Evolutionary conservation across 345 rosid genomes (phyloP).

Genomic region (Kandelia obovata): DNA sequence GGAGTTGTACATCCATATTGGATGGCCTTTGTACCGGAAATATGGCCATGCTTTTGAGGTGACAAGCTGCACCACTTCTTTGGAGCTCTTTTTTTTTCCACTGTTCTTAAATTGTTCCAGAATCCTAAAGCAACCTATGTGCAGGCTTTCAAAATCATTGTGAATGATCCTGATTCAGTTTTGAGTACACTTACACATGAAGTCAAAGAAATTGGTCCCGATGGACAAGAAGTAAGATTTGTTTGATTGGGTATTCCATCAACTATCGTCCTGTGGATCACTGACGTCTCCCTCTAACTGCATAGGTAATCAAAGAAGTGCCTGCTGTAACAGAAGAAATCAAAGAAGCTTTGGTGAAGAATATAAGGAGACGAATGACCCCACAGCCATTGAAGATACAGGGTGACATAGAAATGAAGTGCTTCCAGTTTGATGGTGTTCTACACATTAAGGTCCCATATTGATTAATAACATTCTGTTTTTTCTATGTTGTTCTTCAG

Average conservation of each 20-base stretch:
- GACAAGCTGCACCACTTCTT: constrained; percentile 14
- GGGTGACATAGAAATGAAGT: constrained; percentile 93
- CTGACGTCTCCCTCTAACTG: constrained; percentile 15
- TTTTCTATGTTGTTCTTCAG: not conserved
- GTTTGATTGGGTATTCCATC: not conserved
- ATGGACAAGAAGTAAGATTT: constrained; percentile 77
- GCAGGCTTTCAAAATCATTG: constrained; percentile 92
- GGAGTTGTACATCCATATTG: constrained; percentile 81
- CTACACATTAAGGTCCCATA: constrained; percentile 81
- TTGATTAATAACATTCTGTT: not conserved
- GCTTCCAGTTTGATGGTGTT: constrained; percentile 98
- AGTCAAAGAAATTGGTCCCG: constrained; percentile 78
- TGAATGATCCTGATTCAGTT: constrained; percentile 85
- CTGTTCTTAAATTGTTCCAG: not conserved
- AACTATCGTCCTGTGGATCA: not conserved
- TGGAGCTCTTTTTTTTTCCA: not conserved
- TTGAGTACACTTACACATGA: constrained; percentile 74
- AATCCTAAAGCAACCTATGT: not conserved
- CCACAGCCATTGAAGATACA: constrained; percentile 94
- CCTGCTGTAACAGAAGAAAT: constrained; percentile 88
- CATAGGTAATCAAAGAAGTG: constrained; percentile 68
- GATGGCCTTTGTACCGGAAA: constrained; percentile 93
- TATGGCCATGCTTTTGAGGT: constrained; percentile 99
- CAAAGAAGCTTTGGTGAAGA: constrained; percentile 77
- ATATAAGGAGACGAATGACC: constrained; percentile 93